Base-by-base conservation (phyloP, 345 rosid genomes). In the Acer negundo region DNA sequence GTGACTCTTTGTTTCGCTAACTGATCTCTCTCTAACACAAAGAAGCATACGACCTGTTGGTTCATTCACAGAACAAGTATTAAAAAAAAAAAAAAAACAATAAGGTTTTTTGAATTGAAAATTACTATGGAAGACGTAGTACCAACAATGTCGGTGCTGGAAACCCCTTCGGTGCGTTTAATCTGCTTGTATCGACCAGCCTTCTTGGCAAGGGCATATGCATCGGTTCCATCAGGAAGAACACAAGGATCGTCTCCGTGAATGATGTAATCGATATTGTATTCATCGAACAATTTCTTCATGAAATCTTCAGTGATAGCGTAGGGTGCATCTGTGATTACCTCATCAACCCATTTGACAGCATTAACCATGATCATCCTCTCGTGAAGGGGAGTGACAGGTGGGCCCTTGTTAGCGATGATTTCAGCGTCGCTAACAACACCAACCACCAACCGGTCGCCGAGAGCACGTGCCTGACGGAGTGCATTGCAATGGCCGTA, bases 401-500 rank as follows among this genome's bases (percentile, higher is more conserved):
- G 94, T 0, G 97, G 97, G 0, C 94, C 97, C 77, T 92, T 92
- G 79, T 92, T 92, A 40, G 86, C 91, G 7, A 84, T 85, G 77
- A 92, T 89, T 79, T 92, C 97, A 0, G 84, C 87, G 59, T 89
- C 94, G 81, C 97, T 92, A 17, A 92, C 97, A 13, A 92, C 89
- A 5, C 97, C 97, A 13, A 92, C 97, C 42, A 90, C 94, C 82
- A 92, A 70, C 61, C 86, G 84, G 66, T 89, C 97, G 10, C 97
- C 97, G 0, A 92, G 83, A 1, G 93, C 89, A 46, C 88, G 86
- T 1, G 97, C 97, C 85, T 92, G 97, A 2, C 94, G 87, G 23
- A 92, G 92, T 11, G 97, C 97, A 74, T 92, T 90, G 86, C 92
- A 89, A 80, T 92, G 94, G 51, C 97, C 97, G 75, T 92, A 92